A percentile compares a stretch with the other conserved stretches of the same genome.
phyloP scores from a whole-genome alignment of 2,329 filamentous ascomycete species.

The Paracorniculantispora psalliotae region DNA sequence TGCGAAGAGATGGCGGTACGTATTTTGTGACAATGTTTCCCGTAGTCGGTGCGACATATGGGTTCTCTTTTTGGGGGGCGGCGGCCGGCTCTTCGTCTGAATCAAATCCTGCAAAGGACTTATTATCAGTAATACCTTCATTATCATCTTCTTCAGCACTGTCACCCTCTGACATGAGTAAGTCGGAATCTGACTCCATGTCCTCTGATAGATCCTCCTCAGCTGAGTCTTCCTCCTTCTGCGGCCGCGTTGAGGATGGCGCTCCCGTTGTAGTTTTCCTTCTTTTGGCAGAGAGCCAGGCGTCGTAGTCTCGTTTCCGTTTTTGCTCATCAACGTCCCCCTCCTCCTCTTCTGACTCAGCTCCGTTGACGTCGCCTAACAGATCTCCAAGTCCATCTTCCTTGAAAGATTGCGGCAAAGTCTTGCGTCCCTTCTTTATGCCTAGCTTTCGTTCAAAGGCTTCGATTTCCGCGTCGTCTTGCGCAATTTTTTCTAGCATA shows the following conservation, averaged over 20 bases:
- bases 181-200: conserved; percentile 30
- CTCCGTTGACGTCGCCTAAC: conserved; percentile 57
- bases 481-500: conserved; percentile 60
- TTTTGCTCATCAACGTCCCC: conserved; percentile 58
- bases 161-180: conserved; percentile 28
- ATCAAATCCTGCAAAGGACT: conserved; percentile 37
- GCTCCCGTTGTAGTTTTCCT: conserved; percentile 33
- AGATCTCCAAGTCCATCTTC: conserved; percentile 82
- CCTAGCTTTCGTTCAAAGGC: conserved; percentile 84
- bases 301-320: conserved; percentile 50
- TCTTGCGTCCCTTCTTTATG: conserved; percentile 70
- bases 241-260: conserved; percentile 17
- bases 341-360: conserved; percentile 40
- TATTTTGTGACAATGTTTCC: conserved; percentile 62
- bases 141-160: conserved; percentile 18
- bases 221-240: conserved; percentile 24
- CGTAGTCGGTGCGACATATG: conserved; percentile 70
- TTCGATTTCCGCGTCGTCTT: conserved; percentile 86
- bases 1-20: conserved; percentile 78
- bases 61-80: conserved; percentile 66
- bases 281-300: conserved; percentile 57
- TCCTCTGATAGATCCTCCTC: conserved; percentile 24
- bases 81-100: conserved; percentile 30
- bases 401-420: conserved; percentile 64
- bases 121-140: conserved; percentile 18